Evolutionary conservation across 441 rosid species (phyloP).

Genomic region (Gossypium laxum): DNA sequence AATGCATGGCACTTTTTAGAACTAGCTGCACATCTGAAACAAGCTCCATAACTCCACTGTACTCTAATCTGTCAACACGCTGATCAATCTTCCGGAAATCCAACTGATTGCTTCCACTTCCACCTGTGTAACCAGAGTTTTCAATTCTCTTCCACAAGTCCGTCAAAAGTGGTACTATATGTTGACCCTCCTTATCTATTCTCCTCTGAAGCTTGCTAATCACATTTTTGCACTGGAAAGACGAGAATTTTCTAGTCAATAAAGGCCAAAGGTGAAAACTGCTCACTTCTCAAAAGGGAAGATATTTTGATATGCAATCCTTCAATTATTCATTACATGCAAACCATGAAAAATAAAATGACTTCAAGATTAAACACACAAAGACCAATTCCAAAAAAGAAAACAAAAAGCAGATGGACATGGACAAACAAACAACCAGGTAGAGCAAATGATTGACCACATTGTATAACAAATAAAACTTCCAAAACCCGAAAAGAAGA

Average conservation of each 20-base stretch:
- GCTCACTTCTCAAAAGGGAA: neutral
- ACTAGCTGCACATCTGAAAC: slow-evolving; percentile 78
- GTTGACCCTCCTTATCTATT: slow-evolving; percentile 87
- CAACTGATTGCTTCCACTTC: slow-evolving; percentile 60
- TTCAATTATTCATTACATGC: neutral
- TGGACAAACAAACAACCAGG: neutral
- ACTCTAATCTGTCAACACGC: slow-evolving; percentile 77
- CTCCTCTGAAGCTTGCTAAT: slow-evolving; percentile 82
- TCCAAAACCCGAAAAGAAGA: neutral
- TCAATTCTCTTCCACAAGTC: slow-evolving; percentile 83
- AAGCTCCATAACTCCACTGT: slow-evolving; percentile 72
- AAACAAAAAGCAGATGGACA: neutral
- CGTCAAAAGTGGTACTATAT: slow-evolving; percentile 82
- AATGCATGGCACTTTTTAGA: slow-evolving; percentile 82
- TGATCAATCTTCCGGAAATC: slow-evolving; percentile 82
- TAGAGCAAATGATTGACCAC: neutral
- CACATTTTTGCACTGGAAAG: slow-evolving; percentile 78
- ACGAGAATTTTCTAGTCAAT: slow-evolving; percentile 14
- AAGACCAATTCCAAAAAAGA: neutral
- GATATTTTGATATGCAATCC: neutral
- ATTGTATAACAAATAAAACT: neutral
- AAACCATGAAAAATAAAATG: neutral
- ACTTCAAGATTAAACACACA: slow-evolving; percentile 2
- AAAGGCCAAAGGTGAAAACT: neutral
- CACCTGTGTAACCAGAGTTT: slow-evolving; percentile 43